Percentiles rank a stretch among this genome's conserved stretches.
Evolutionary conservation across 1,284 basidiomycete species (phyloP).

Genomic region (Inonotus hispidus): DNA sequence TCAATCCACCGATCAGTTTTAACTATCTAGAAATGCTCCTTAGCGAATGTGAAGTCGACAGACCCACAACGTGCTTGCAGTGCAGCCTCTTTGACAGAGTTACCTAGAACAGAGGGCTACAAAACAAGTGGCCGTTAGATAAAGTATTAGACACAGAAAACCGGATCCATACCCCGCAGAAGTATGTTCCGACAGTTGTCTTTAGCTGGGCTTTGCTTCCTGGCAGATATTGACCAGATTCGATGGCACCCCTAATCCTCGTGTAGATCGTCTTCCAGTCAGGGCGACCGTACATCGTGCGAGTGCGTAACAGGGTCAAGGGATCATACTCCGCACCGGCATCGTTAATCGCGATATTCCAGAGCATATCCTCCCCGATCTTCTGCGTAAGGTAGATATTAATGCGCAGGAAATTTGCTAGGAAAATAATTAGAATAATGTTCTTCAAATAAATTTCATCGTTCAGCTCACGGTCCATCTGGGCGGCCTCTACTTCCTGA

Average conservation of each 20-base stretch:
- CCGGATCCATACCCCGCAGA: conserved; percentile 53
- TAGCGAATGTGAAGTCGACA: conserved; percentile 76
- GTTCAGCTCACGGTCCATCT: conserved; percentile 65
- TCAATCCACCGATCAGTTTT: not conserved
- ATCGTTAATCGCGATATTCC: conserved; percentile 86
- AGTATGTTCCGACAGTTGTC: conserved; percentile 81
- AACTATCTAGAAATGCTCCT: conserved; percentile 37
- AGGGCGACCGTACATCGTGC: conserved; percentile 85
- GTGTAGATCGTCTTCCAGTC: conserved; percentile 79
- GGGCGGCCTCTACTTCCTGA: conserved; percentile 79
- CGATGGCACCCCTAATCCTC: conserved; percentile 67
- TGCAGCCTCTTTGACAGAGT: conserved; percentile 67
- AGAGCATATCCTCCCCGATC: conserved; percentile 78
- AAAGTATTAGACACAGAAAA: conserved; percentile 9
- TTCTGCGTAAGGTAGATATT: conserved; percentile 88
- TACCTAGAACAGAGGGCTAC: conserved; percentile 59
- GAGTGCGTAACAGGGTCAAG: conserved; percentile 75
- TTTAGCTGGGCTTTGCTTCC: conserved; percentile 71
- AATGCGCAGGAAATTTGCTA: conserved; percentile 85
- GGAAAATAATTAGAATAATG: conserved; percentile 11
- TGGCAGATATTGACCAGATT: conserved; percentile 72
- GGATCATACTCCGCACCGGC: conserved; percentile 80
- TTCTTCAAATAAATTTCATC: not conserved
- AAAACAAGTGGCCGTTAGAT: not conserved
- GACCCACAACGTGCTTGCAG: conserved; percentile 45